Conservation (phyloP, 2,329 filamentous ascomycete genomes). For the Colletotrichum sublineola region DNA sequence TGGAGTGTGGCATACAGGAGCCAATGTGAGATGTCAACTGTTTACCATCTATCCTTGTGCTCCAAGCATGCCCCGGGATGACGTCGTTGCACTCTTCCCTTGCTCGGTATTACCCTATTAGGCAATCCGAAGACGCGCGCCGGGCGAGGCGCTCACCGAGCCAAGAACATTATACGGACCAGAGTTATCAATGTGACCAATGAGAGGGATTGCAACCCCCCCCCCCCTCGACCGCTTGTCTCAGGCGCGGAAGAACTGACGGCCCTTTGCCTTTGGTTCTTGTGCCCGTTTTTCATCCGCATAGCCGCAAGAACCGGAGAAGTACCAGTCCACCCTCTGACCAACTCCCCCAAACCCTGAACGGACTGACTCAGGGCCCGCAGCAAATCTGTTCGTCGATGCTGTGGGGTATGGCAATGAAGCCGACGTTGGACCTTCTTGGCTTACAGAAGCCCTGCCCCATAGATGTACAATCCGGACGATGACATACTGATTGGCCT, state of each 20-base stretch:
- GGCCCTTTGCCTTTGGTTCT: constrained; percentile 10
- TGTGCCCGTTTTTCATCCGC: constrained; percentile 4
- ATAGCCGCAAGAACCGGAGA: constrained; percentile 24
- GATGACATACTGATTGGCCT: constrained; percentile 27
- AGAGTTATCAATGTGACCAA: constrained; percentile 1
- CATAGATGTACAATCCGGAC: not conserved
- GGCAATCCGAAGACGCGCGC: constrained; percentile 31
- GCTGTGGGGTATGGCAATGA: constrained; percentile 21
- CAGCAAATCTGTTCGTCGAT: constrained; percentile 23
- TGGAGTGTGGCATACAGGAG: constrained; percentile 1
- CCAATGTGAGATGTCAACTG: constrained; percentile 16
- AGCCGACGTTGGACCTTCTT: constrained; percentile 30
- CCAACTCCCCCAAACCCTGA: constrained; percentile 3
- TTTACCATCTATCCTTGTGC: constrained; percentile 17
- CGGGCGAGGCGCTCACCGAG: constrained; percentile 10
- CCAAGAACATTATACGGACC: constrained; percentile 22
- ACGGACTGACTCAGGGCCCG: constrained; percentile 28
- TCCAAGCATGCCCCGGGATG: constrained; percentile 6
- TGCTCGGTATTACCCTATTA: constrained; percentile 13
- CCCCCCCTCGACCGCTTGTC: not conserved
- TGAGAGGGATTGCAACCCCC: not conserved
- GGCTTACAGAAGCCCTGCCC: constrained; percentile 16
- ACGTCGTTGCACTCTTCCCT: constrained; percentile 14
- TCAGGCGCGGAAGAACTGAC: constrained; percentile 6
- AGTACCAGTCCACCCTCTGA: constrained; percentile 5